Evolutionary conservation across 805 yeast species (phyloP).

Genomic region (Maudiozyma saulgeensis): DNA sequence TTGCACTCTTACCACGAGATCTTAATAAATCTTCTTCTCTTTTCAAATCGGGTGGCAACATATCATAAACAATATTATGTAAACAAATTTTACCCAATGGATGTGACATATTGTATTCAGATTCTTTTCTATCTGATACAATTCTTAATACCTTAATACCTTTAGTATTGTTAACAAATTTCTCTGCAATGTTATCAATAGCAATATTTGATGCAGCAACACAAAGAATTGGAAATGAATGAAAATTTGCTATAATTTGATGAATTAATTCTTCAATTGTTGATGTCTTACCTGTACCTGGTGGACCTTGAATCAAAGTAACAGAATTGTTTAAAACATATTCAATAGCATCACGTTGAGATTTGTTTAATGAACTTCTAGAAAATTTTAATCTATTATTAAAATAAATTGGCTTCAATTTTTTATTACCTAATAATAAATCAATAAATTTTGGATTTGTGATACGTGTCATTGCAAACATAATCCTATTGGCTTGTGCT

Average conservation of each 20-base stretch:
- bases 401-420: slow-evolving; percentile 47
- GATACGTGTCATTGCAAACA: slow-evolving; percentile 56
- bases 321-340: slow-evolving; percentile 42
- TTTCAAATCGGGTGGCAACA: slow-evolving; percentile 37
- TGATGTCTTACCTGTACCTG: slow-evolving; percentile 74
- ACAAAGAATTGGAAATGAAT: slow-evolving; percentile 55
- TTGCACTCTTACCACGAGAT: slow-evolving; percentile 32
- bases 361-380: slow-evolving; percentile 43
- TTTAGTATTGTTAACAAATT: slow-evolving; percentile 42
- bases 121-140: slow-evolving; percentile 49
- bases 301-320: slow-evolving; percentile 66
- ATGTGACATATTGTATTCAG: slow-evolving; percentile 49
- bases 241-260: slow-evolving; percentile 45
- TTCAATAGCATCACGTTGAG: slow-evolving; percentile 48
- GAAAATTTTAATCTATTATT: slow-evolving; percentile 44
- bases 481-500: slow-evolving; percentile 51
- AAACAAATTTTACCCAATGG: slow-evolving; percentile 51
- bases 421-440: slow-evolving; percentile 46
- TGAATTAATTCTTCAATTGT: slow-evolving; percentile 56
- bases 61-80: slow-evolving; percentile 48
- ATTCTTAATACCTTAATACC: slow-evolving; percentile 45
- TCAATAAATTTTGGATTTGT: slow-evolving; percentile 42
- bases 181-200: slow-evolving; percentile 67
- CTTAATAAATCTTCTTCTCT: slow-evolving; percentile 38
- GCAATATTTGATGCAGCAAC: slow-evolving; percentile 74